phyloP scores from a whole-genome alignment of 352 stramenopile genomes.

The Peronospora farinosa region DNA sequence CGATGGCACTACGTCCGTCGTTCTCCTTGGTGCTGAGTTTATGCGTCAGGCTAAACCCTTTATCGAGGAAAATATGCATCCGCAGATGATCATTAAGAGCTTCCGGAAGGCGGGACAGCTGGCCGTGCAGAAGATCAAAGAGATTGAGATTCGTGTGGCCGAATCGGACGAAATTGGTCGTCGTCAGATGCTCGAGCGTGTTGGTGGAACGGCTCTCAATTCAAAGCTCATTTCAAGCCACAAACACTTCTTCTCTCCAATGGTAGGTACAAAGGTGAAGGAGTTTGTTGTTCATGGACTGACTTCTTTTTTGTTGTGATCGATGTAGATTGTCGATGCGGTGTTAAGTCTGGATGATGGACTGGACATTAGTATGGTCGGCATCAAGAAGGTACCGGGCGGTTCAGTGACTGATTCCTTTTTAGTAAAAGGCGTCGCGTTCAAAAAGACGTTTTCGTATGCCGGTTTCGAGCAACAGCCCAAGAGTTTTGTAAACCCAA shows the following conservation, averaged over 20 bases:
- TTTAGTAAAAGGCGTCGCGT: conserved; percentile 96
- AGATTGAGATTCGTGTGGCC: conserved; percentile 79
- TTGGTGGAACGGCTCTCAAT: conserved; percentile 95
- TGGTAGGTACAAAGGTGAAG: conserved; percentile 50
- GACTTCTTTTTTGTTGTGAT: conserved; percentile 1
- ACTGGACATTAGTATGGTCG: conserved; percentile 89
- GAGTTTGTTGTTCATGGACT: not conserved
- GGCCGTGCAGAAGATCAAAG: conserved; percentile 80
- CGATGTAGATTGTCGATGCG: conserved; percentile 89
- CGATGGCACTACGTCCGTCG: conserved; percentile 95
- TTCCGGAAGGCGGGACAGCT: conserved; percentile 82
- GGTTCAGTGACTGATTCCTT: conserved; percentile 97
- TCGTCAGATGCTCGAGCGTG: conserved; percentile 87
- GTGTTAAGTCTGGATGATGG: conserved; percentile 89
- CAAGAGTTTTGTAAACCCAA: conserved; percentile 95
- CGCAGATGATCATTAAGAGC: conserved; percentile 88
- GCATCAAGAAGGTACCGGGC: conserved; percentile 97
- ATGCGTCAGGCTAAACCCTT: conserved; percentile 96
- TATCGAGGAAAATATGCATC: conserved; percentile 96
- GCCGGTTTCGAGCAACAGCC: conserved; percentile 99
- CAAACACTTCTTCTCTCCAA: conserved; percentile 96
- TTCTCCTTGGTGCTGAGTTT: conserved; percentile 95
- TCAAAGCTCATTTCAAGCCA: conserved; percentile 97
- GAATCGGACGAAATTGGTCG: conserved; percentile 72
- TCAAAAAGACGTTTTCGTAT: conserved; percentile 99